Base-by-base conservation (phyloP, 2,329 filamentous ascomycete genomes). In the Sclerotinia minor region DNA sequence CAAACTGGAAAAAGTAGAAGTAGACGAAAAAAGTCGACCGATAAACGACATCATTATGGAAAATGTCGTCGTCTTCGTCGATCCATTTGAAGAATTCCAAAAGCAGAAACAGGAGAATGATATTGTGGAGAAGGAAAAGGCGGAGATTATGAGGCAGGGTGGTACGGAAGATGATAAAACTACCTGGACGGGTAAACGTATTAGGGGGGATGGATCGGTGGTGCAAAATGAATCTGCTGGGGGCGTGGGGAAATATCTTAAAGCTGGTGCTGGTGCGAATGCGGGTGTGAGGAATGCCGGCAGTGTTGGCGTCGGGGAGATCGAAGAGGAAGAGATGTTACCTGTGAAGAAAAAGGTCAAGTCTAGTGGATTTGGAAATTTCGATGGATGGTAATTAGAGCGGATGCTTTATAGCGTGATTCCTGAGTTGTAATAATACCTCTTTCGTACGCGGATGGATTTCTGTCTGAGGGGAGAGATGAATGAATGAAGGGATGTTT, bases 111-210 rank as follows among this genome's bases (percentile, higher is more conserved):
- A 83, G 54, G 85, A 91, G 67, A 82, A 84, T 67, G 90, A 92
- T 71, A 81, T 80, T 55, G 79, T 79, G 8, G 85, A 85, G 49
- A 82, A 83, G 68, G 81, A 85, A 66, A 84, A 85, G 69, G 88
- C 88, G 69, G 86, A 89, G 72, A 82, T 91, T 15, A 82, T 83
- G 75, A 81, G 82, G 67, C 81, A 83, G 65, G 92, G 91, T 38
- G 91, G 90, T 3, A 90, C 88, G 1, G 94, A 96, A 65, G 94
- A 97, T 75, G 93, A 98, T 75, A 87, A 87, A 77, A 89, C 92
- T 2, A 99, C 95, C 3, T 99, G 95, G 95, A 98, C 95, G 3
- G 95, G 95, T 4, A 99, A 98, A 81, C 83, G 94, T 52, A 87
- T 99, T 61, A 83, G 93, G 35, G 84, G 82, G 1, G 87, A 90